A percentile compares a stretch with the other conserved stretches of the same genome.
Conservation (phyloP, 192 early-diverging fungal genomes). For the Dimargaris verticillata region DNA sequence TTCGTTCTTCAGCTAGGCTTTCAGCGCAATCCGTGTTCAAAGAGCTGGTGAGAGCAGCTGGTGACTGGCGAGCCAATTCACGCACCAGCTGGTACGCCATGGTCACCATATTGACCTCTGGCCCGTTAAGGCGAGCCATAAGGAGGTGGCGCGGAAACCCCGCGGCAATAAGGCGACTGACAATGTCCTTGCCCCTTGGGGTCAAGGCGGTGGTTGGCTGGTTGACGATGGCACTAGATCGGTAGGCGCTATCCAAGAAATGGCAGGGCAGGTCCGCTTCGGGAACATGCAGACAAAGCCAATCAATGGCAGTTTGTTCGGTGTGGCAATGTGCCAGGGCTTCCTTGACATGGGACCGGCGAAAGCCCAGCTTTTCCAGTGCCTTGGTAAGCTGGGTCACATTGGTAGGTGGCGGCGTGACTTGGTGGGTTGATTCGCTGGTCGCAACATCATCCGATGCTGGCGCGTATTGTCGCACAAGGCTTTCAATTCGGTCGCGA, state of each 20-base stretch:
- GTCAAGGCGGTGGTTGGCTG: neutral
- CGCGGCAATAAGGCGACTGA: constrained; percentile 36
- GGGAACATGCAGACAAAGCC: constrained; percentile 80
- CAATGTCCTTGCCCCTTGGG: constrained; percentile 5
- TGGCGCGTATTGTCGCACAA: constrained; percentile 33
- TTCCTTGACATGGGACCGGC: constrained; percentile 50
- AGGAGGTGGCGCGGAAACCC: constrained; percentile 39
- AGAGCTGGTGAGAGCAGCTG: neutral
- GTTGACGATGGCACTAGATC: constrained; percentile 1
- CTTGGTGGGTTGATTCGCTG: no score
- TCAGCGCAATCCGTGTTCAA: neutral
- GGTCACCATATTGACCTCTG: constrained; percentile 28
- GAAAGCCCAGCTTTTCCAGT: constrained; percentile 41
- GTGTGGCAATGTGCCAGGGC: constrained; percentile 40
- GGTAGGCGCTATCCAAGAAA: constrained; percentile 17
- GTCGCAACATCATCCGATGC: no score
- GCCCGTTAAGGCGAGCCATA: constrained; percentile 25
- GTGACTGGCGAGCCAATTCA: neutral
- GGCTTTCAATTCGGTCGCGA: constrained; percentile 38
- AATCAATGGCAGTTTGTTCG: constrained; percentile 43
- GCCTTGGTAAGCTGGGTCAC: no score
- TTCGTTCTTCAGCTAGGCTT: constrained; percentile 31
- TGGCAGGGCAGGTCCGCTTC: constrained; percentile 51
- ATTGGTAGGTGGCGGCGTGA: no score
- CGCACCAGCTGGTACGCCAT: neutral